Evolutionary conservation across 352 stramenopile genomes (phyloP).

Genomic region (Halophytophthora polymorphica): DNA sequence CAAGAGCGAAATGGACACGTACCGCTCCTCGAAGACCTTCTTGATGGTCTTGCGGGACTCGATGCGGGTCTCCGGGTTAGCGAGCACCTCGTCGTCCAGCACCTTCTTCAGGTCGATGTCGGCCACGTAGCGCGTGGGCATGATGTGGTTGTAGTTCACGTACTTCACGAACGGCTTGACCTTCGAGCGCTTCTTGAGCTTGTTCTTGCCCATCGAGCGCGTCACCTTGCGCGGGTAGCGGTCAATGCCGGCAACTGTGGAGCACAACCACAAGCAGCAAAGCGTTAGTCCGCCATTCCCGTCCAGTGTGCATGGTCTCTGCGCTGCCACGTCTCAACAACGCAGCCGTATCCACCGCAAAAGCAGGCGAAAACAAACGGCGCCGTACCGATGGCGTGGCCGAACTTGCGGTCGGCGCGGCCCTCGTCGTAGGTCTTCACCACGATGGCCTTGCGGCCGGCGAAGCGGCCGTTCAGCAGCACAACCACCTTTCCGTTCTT

Average conservation of each 20-base stretch:
- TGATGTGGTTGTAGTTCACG: constrained; percentile 99
- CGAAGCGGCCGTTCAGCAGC: constrained; percentile 97
- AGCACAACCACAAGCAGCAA: background rate
- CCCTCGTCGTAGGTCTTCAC: constrained; percentile 98
- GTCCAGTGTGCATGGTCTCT: background rate
- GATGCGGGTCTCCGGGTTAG: constrained; percentile 77
- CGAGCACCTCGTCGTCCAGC: constrained; percentile 87
- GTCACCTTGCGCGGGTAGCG: constrained; percentile 97
- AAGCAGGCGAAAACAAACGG: background rate
- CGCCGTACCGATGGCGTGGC: constrained; percentile 90
- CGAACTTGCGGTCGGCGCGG: constrained; percentile 95
- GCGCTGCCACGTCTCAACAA: background rate
- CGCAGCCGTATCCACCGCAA: background rate
- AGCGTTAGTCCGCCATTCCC: background rate
- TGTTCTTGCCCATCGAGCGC: constrained; percentile 95
- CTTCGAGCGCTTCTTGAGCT: constrained; percentile 97
- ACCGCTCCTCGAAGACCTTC: constrained; percentile 99
- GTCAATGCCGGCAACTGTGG: constrained; percentile 92
- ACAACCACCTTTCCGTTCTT: constrained; percentile 99
- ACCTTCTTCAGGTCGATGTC: constrained; percentile 99
- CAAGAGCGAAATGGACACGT: constrained; percentile 35
- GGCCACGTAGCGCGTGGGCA: constrained; percentile 98
- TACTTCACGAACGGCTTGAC: constrained; percentile 99
- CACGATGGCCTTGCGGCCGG: constrained; percentile 98
- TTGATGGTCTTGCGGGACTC: constrained; percentile 98